These are phyloP conservation scores for Pinus taeda DNA, from an alignment of 75 land plant species.

Conservation along the genomic window DNA sequence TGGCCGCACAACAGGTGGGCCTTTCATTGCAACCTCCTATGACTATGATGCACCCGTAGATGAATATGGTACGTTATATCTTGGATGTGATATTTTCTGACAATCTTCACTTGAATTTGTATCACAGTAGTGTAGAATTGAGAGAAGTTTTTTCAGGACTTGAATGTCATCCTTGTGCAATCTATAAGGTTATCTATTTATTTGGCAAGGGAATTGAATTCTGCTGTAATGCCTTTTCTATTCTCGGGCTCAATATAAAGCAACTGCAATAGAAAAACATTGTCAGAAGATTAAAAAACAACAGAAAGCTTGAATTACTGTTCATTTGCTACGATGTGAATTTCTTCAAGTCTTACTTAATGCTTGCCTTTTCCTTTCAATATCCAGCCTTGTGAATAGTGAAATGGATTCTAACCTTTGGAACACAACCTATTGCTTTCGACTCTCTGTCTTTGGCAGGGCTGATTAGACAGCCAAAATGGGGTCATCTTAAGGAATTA, in stretches of 20 bases:
- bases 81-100: neutral
- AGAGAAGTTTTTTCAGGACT: neutral
- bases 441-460: constrained; percentile 27
- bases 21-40: constrained; percentile 74
- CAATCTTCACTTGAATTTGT: neutral
- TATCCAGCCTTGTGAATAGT: neutral
- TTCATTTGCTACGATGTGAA: neutral
- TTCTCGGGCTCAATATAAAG: neutral
- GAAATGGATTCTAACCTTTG: neutral
- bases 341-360: neutral
- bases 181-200: neutral
- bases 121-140: neutral
- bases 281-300: neutral
- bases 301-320: neutral
- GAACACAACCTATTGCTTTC: neutral
- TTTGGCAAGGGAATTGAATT: neutral
- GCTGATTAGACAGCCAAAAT: constrained; percentile 54
- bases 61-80: constrained; percentile 65
- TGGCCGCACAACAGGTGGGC: constrained; percentile 76
- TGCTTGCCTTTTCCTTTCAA: neutral
- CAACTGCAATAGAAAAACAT: neutral
- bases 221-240: neutral
- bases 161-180: neutral
- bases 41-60: constrained; percentile 92
- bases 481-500: constrained; percentile 44